A percentile compares a stretch with the other conserved stretches of the same genome.
Conservation (phyloP, 371 early-diverging fungal species). For the Rhizomucor miehei region DNA sequence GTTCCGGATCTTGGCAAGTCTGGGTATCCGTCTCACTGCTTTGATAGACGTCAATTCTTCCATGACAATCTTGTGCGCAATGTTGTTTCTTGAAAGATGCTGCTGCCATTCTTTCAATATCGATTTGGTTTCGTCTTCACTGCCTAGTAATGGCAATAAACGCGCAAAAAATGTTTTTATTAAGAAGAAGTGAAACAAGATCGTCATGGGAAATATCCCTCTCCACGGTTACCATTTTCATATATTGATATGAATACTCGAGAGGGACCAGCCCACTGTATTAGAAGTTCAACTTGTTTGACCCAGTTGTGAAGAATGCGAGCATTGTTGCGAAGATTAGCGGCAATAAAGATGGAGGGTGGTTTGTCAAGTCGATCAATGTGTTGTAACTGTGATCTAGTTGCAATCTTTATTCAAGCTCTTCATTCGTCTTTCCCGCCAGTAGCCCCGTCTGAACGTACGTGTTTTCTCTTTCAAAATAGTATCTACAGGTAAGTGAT, state of each 20-base stretch:
- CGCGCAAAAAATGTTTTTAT: too few species aligned
- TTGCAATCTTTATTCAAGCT: too few species aligned
- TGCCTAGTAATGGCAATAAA: too few species aligned
- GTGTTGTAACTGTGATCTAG: background rate
- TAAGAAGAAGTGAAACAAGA: too few species aligned
- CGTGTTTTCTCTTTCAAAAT: too few species aligned
- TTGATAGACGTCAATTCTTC: conserved; percentile 1
- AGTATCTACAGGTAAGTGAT: too few species aligned
- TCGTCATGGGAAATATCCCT: too few species aligned
- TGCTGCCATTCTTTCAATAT: conserved; percentile 9
- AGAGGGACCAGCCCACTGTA: conserved; percentile 16
- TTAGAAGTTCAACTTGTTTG: conserved; percentile 11
- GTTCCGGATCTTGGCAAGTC: conserved; percentile 25
- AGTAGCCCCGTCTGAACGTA: too few species aligned
- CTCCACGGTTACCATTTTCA: conserved; percentile 33
- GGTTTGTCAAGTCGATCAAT: background rate
- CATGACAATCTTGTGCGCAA: conserved; percentile 16
- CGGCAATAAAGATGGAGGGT: conserved; percentile 25
- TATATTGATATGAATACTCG: conserved; percentile 22
- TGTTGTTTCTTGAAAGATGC: conserved; percentile 1
- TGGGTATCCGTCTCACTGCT: conserved; percentile 13
- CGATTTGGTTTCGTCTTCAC: conserved; percentile 16
- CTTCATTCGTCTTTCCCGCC: too few species aligned
- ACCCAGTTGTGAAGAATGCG: conserved; percentile 21
- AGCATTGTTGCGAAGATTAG: conserved; percentile 28